These are phyloP conservation scores for Carex arenaria DNA, from an alignment of 202 grass and related monocot genomes.

Conservation along the genomic window DNA sequence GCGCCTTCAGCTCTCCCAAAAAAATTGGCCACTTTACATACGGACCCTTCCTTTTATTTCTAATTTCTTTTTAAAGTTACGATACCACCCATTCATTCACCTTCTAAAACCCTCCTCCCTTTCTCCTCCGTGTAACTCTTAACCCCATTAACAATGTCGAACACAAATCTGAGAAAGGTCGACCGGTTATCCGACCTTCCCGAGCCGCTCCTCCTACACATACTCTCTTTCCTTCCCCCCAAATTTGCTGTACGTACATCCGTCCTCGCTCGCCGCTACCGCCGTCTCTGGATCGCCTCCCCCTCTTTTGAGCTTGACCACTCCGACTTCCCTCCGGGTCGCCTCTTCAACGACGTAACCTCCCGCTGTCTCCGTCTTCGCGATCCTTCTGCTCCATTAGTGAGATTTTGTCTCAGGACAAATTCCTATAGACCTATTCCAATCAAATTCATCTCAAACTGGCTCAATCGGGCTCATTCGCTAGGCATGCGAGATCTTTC, in stretches of 20 bases:
- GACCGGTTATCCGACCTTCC: not conserved
- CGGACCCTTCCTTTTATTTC: no score
- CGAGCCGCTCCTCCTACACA: not conserved
- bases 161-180: not conserved
- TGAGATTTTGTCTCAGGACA: not conserved
- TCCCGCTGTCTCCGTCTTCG: not conserved
- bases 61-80: no score
- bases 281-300: conserved; percentile 8
- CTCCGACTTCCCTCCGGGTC: not conserved
- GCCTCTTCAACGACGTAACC: not conserved
- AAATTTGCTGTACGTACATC: not conserved
- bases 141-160: not conserved
- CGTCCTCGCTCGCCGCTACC: not conserved
- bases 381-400: not conserved
- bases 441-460: not conserved
- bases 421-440: no score
- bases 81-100: no score
- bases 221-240: not conserved
- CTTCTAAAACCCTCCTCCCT: no score
- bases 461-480: not conserved
- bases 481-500: not conserved
- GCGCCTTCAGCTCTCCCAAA: no score
- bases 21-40: no score
- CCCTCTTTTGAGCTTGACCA: not conserved
- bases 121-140: no score